phyloP scores from a whole-genome alignment of 2,329 filamentous ascomycete genomes.

The Penicillium hordei region DNA sequence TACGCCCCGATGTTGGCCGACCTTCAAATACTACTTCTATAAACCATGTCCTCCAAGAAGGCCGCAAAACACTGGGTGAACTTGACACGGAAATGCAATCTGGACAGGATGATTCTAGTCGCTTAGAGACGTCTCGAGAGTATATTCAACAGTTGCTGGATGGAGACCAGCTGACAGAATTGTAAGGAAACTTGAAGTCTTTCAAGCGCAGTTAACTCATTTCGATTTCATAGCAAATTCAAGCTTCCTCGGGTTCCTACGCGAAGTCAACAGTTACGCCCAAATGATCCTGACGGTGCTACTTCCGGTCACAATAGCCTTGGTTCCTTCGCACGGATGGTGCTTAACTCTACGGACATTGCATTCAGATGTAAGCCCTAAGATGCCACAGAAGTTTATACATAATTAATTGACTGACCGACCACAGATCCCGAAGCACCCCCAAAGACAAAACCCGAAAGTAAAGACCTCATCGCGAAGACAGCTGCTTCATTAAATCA shows the following conservation, averaged over 20 bases:
- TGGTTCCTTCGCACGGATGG: conserved; percentile 56
- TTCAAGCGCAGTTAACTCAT: conserved; percentile 1
- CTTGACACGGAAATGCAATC: conserved; percentile 70
- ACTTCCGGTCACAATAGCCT: conserved; percentile 37
- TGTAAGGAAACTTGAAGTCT: conserved; percentile 32
- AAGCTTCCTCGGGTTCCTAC: conserved; percentile 37
- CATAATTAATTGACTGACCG: conserved; percentile 16
- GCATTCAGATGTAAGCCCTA: conserved; percentile 44
- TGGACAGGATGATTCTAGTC: conserved; percentile 57
- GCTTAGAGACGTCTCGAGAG: conserved; percentile 68
- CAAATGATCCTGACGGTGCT: conserved; percentile 20
- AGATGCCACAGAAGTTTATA: not conserved
- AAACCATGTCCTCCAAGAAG: conserved; percentile 52
- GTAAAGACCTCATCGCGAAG: conserved; percentile 23
- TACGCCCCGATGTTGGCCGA: conserved; percentile 44
- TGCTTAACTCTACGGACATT: conserved; percentile 50
- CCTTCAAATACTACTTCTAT: conserved; percentile 42
- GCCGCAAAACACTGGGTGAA: conserved; percentile 58
- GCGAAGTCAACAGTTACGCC: conserved; percentile 20
- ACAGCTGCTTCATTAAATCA: conserved; percentile 24
- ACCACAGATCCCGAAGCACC: conserved; percentile 36
- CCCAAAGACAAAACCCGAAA: conserved; percentile 26
- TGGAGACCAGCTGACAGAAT: conserved; percentile 58
- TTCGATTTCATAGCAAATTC: conserved; percentile 40
- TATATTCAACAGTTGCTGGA: conserved; percentile 74